A percentile compares a stretch with the other conserved stretches of the same genome.
Conservation (phyloP, 2,329 filamentous ascomycete genomes). For the Chaetoscypha palmicola region DNA sequence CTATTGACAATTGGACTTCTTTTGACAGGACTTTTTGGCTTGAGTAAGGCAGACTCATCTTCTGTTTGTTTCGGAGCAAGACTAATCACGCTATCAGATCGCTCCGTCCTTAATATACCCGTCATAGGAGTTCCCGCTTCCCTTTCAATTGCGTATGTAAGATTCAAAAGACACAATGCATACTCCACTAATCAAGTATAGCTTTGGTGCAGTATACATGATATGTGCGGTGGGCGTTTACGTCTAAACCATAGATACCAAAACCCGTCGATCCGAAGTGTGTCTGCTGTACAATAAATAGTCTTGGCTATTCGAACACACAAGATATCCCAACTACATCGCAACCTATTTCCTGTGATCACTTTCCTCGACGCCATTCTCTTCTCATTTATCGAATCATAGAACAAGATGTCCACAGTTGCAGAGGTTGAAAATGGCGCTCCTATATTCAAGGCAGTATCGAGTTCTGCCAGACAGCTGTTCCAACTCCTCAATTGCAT, state of each 20-base stretch:
- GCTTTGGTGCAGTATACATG: slow-evolving; percentile 94
- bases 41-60: slow-evolving; percentile 55
- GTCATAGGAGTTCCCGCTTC: slow-evolving; percentile 81
- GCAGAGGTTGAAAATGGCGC: slow-evolving; percentile 26
- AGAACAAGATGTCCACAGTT: slow-evolving; percentile 29
- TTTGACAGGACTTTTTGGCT: slow-evolving; percentile 71
- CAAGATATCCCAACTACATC: too few relatives aligned
- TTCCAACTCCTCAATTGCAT: slow-evolving; percentile 56
- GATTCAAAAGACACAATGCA: slow-evolving; percentile 1
- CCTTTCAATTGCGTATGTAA: slow-evolving; percentile 75
- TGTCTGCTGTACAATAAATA: slow-evolving; percentile 30
- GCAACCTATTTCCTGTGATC: too few relatives aligned
- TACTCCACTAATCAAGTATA: slow-evolving; percentile 33
- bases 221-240: slow-evolving; percentile 99
- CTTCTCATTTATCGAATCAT: too few relatives aligned
- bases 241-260: slow-evolving; percentile 50
- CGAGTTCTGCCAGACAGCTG: slow-evolving; percentile 70
- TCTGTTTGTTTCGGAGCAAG: too few relatives aligned
- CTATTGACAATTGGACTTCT: slow-evolving; percentile 67
- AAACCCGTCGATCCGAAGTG: slow-evolving; percentile 21
- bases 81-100: slow-evolving; percentile 50
- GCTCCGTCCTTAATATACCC: slow-evolving; percentile 69
- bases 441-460: slow-evolving; percentile 66
- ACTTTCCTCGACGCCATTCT: too few relatives aligned
- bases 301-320: too few relatives aligned